Percentiles rank a stretch among this genome's conserved stretches.
Evolutionary conservation across 257 asterid genomes (phyloP).

Genomic region (Capsicum rhomboideum): DNA sequence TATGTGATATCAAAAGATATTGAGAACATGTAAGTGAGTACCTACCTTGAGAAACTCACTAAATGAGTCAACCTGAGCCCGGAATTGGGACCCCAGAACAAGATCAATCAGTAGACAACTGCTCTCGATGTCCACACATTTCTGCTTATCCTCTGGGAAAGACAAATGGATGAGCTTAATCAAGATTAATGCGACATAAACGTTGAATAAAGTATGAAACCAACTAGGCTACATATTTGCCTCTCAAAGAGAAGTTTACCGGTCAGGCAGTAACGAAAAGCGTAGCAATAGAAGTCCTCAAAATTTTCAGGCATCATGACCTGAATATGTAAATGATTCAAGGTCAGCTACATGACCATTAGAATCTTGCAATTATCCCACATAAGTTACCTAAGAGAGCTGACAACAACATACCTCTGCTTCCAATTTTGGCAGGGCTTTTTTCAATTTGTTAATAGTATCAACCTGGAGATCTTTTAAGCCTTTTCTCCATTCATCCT

Average conservation of each 20-base stretch:
- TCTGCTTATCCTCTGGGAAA: slow-evolving; percentile 78
- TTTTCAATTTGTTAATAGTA: slow-evolving; percentile 43
- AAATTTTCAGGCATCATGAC: slow-evolving; percentile 55
- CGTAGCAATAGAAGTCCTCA: slow-evolving; percentile 52
- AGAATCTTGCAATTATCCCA: background rate
- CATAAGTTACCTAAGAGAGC: background rate
- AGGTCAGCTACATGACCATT: background rate
- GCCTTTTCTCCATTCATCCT: slow-evolving; percentile 88
- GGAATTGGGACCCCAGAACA: slow-evolving; percentile 53
- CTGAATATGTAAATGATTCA: slow-evolving; percentile 30
- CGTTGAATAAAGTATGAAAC: background rate
- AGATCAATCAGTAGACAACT: slow-evolving; percentile 63
- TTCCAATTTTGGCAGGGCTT: slow-evolving; percentile 53
- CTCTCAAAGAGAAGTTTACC: slow-evolving; percentile 29
- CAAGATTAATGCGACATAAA: background rate
- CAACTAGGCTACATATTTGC: background rate
- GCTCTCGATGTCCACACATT: slow-evolving; percentile 67
- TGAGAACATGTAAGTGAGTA: slow-evolving; percentile 6
- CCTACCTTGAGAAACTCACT: slow-evolving; percentile 66
- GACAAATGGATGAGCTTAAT: background rate
- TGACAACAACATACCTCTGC: slow-evolving; percentile 39
- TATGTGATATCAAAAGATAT: background rate
- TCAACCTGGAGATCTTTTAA: slow-evolving; percentile 57
- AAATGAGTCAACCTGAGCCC: slow-evolving; percentile 56
- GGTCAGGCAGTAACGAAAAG: slow-evolving; percentile 69